A percentile compares a stretch with the other conserved stretches of the same genome.
Evolutionary conservation across 805 yeast genomes (phyloP).

Genomic region (Yarrowia keelungensis): DNA sequence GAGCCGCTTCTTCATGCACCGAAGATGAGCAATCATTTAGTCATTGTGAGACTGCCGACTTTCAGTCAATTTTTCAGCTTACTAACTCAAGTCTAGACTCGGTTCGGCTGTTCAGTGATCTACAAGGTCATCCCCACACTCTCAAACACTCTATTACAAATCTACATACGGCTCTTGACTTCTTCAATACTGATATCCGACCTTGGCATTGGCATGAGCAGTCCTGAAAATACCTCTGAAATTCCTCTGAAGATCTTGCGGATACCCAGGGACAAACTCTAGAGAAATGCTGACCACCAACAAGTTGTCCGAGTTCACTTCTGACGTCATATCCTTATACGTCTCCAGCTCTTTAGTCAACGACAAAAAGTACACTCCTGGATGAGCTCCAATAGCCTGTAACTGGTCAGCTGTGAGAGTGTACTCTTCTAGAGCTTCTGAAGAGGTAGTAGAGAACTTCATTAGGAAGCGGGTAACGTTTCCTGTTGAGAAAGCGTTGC

Average conservation of each 20-base stretch:
- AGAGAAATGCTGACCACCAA: slow-evolving; percentile 13
- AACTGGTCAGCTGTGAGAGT: slow-evolving; percentile 9
- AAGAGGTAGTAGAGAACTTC: slow-evolving; percentile 3
- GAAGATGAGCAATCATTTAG: too few relatives aligned
- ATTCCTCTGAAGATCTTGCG: not conserved
- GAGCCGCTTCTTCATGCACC: too few relatives aligned
- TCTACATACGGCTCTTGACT: too few relatives aligned
- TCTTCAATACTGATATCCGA: not conserved
- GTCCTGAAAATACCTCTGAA: slow-evolving; percentile 13
- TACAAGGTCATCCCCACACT: too few relatives aligned
- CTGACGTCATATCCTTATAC: not conserved
- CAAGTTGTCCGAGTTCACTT: not conserved
- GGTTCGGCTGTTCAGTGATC: too few relatives aligned
- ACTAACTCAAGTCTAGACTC: too few relatives aligned
- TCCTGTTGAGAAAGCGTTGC: slow-evolving; percentile 1
- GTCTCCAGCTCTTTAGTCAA: slow-evolving; percentile 12
- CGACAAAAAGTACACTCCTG: slow-evolving; percentile 1
- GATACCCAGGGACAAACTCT: slow-evolving; percentile 17
- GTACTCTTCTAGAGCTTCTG: slow-evolving; percentile 9
- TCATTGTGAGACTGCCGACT: too few relatives aligned
- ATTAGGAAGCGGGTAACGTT: slow-evolving; percentile 4
- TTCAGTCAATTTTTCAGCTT: too few relatives aligned
- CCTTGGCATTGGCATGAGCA: too few relatives aligned
- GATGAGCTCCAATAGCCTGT: slow-evolving; percentile 3
- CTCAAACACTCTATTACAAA: too few relatives aligned